A percentile compares a stretch with the other conserved stretches of the same genome.
phyloP scores from a whole-genome alignment of 2,329 filamentous ascomycete species.

The Pseudopyricularia cyperi region DNA sequence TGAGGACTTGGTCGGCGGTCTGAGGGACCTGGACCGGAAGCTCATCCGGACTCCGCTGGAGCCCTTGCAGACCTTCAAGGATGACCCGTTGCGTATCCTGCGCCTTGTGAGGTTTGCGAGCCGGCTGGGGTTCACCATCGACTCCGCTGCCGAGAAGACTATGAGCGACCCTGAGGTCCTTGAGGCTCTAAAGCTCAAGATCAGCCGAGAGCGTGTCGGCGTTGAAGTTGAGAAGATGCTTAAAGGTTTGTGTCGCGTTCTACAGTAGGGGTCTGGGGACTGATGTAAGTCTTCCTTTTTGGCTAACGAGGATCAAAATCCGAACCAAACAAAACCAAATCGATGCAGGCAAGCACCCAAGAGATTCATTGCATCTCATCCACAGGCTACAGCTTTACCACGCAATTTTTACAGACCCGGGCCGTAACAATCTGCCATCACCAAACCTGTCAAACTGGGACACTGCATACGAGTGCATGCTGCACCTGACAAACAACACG shows the following conservation, averaged over 20 bases:
- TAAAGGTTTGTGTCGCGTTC: conserved; percentile 34
- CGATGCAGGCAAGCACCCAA: conserved; percentile 41
- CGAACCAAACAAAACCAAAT: not conserved
- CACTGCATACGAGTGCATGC: conserved; percentile 50
- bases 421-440: conserved; percentile 30
- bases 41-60: conserved; percentile 78
- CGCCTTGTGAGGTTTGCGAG: conserved; percentile 85
- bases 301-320: not conserved
- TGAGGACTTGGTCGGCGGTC: conserved; percentile 76
- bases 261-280: not conserved
- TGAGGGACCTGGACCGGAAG: conserved; percentile 58
- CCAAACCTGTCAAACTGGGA: conserved; percentile 50
- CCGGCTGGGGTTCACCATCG: conserved; percentile 67
- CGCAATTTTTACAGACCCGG: conserved; percentile 61
- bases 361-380: conserved; percentile 49
- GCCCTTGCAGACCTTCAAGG: conserved; percentile 83
- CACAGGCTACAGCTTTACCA: conserved; percentile 55
- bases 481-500: conserved; percentile 30
- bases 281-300: not conserved
- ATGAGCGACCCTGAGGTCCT: conserved; percentile 77
- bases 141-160: conserved; percentile 49
- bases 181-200: conserved; percentile 69
- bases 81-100: conserved; percentile 80
- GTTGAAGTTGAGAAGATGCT: conserved; percentile 88
- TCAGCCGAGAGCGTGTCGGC: conserved; percentile 81